Base-by-base conservation (phyloP, 176 grass and related monocot species). In the Phoenix dactylifera region DNA sequence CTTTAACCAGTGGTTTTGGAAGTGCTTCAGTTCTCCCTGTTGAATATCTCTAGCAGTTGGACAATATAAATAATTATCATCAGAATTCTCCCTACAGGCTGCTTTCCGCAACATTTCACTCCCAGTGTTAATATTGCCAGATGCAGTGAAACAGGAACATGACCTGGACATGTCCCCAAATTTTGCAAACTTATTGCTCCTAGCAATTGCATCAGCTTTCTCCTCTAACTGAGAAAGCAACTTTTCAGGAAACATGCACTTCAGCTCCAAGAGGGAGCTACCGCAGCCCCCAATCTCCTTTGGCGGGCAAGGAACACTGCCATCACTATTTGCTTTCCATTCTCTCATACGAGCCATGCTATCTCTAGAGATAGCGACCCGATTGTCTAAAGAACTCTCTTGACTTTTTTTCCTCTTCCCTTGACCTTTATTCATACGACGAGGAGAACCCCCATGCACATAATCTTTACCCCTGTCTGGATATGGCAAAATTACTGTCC, bases 241-340 rank as follows among this genome's bases (percentile, higher is more conserved):
- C 16, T 76, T 67, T 60, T 86, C 86, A 3, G 55, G 50, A 65
- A 83, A 62, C 52, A 90, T 55, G 62, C 67, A 80, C 62, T 84
- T 84, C 71, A 80, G 71, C 12, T 82, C 67, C 61, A 96, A 30
- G 58, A 71, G 28, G 63, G 74, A 71, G 60, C 25, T 32, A 55
- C 74, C 54, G 15, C 91, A 96, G 5, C 91, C 91, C 25, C 86
- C 80, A 4, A 82, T 49, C 58, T 82, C 71, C 55, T 82, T 75
- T 49, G 91, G 86, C 55, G 83, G 86, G 54, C 91, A 95, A 71
- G 86, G 83, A 78, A 90, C 85, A 59, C 77, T 84, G 54, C 86
- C 83, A 72, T 95, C 72, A 32, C 49, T 57, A 3, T 89, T 80
- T 57, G 70, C 50, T 71, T 73, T 81, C 90, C 85, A 95, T 24